Conservation (phyloP, 2,329 filamentous ascomycete species). For the Elsinoe australis region DNA sequence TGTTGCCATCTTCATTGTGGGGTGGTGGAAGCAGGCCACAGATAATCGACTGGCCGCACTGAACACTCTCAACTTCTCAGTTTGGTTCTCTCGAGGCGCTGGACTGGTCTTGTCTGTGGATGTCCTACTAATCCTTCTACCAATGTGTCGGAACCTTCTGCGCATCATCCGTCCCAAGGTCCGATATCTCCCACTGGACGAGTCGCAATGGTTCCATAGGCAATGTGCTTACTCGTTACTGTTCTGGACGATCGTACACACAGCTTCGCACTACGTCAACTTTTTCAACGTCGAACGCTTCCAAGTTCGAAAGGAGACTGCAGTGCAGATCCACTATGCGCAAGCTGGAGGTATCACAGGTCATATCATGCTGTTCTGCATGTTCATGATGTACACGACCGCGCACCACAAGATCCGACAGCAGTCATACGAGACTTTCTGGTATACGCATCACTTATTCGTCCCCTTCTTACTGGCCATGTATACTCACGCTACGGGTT, state of each 20-base stretch:
- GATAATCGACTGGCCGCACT: slow-evolving; percentile 65
- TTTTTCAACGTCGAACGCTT: slow-evolving; percentile 91
- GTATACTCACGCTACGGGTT: slow-evolving; percentile 92
- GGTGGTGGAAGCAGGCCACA: slow-evolving; percentile 58
- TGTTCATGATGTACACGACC: slow-evolving; percentile 97
- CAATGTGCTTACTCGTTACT: slow-evolving; percentile 87
- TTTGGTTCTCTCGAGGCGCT: slow-evolving; percentile 93
- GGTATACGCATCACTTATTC: slow-evolving; percentile 99
- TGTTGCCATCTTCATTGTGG: slow-evolving; percentile 31
- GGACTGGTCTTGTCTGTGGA: slow-evolving; percentile 80
- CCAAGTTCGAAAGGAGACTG: slow-evolving; percentile 71
- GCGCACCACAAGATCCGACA: slow-evolving; percentile 89
- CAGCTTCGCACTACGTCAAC: slow-evolving; percentile 84
- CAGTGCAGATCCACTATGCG: slow-evolving; percentile 84
- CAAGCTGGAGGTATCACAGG: slow-evolving; percentile 88
- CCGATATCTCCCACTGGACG: slow-evolving; percentile 83
- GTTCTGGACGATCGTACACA: slow-evolving; percentile 72
- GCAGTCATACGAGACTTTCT: slow-evolving; percentile 96
- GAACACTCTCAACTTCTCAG: slow-evolving; percentile 76
- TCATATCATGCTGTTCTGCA: slow-evolving; percentile 97
- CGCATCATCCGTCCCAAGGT: slow-evolving; percentile 79
- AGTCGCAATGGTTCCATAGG: slow-evolving; percentile 93
- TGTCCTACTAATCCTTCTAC: slow-evolving; percentile 77
- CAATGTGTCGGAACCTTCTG: slow-evolving; percentile 88
- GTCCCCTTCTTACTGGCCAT: slow-evolving; percentile 88